These are phyloP conservation scores for Artemisia annua DNA, from an alignment of 129 eudicot genomes.

Conservation along the genomic window DNA sequence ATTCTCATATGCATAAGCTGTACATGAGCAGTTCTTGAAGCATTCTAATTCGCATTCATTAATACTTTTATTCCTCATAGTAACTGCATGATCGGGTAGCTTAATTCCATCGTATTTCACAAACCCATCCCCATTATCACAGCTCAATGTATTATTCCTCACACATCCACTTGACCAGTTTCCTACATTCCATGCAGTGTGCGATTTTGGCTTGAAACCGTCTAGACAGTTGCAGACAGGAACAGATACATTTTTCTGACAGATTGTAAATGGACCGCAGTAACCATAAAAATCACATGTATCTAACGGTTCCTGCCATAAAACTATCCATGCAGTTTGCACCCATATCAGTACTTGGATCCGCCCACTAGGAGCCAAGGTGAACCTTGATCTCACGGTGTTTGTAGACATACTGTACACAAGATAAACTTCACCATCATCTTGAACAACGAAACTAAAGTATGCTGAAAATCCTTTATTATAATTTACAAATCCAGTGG, in stretches of 20 bases:
- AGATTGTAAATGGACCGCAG: slow-evolving; percentile 11
- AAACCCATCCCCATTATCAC: slow-evolving; percentile 27
- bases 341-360: too few relatives aligned
- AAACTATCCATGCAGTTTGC: too few relatives aligned
- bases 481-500: neutral
- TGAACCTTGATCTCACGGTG: slow-evolving; percentile 12
- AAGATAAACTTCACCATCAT: slow-evolving; percentile 20
- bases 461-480: slow-evolving; percentile 26
- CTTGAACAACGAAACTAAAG: slow-evolving; percentile 21
- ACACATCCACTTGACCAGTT: slow-evolving; percentile 38
- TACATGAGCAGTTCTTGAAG: slow-evolving; percentile 34
- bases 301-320: too few relatives aligned
- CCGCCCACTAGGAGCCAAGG: slow-evolving; percentile 9
- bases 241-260: slow-evolving; percentile 8
- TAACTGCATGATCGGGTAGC: slow-evolving; percentile 36
- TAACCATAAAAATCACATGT: too few relatives aligned
- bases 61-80: slow-evolving; percentile 17
- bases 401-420: slow-evolving; percentile 14
- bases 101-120: slow-evolving; percentile 27
- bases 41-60: slow-evolving; percentile 28
- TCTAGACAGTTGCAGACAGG: slow-evolving; percentile 34
- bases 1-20: slow-evolving; percentile 42
- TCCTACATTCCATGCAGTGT: slow-evolving; percentile 28
- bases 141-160: slow-evolving; percentile 16
- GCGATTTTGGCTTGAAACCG: slow-evolving; percentile 35